phyloP scores from a whole-genome alignment of 331 rosid species.

The Erythrophleum ivorense region DNA sequence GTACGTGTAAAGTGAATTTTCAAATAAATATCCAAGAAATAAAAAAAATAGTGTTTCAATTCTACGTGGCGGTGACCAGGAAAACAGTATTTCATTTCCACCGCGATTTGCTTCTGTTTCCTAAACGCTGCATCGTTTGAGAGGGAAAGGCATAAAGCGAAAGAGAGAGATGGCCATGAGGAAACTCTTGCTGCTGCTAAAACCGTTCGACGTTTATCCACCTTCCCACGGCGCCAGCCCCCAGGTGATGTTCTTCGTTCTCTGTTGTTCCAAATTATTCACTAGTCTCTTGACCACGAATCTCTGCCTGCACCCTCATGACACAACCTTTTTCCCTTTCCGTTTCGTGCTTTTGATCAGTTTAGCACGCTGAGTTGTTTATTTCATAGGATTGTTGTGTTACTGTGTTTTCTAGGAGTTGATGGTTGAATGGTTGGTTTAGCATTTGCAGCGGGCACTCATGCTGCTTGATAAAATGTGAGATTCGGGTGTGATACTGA shows the following conservation, averaged over 20 bases:
- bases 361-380: conserved; percentile 9
- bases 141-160: conserved; percentile 8
- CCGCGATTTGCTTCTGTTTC: neutral
- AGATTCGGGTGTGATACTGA: neutral
- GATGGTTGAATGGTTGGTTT: neutral
- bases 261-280: neutral
- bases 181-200: conserved; percentile 66
- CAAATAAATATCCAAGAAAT: too few relatives aligned
- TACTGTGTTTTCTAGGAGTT: neutral
- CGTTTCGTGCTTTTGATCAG: neutral
- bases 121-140: neutral
- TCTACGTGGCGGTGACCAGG: neutral
- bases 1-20: too few relatives aligned
- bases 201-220: conserved; percentile 63
- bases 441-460: conserved; percentile 40
- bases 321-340: neutral
- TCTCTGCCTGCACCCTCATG: conserved; percentile 9
- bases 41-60: neutral
- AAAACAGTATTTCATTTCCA: neutral
- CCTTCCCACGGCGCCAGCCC: conserved; percentile 54
- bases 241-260: conserved; percentile 49
- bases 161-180: conserved; percentile 53
- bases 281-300: neutral
- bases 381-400: conserved; percentile 1
- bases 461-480: conserved; percentile 57